These are phyloP conservation scores for Guadua angustifolia DNA, from an alignment of 176 grass and related monocot species.

Conservation along the genomic window DNA sequence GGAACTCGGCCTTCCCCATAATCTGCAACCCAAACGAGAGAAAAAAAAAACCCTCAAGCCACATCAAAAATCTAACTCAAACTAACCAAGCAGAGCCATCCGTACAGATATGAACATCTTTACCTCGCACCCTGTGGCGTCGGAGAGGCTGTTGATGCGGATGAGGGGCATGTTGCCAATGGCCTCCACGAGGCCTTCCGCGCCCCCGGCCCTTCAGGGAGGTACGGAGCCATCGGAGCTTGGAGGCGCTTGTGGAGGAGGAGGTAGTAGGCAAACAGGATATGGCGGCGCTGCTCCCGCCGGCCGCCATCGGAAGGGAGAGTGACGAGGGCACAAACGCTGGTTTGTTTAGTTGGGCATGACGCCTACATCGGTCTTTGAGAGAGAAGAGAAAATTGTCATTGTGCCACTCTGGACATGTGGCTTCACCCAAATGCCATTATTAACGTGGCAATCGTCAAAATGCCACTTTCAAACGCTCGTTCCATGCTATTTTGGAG, in stretches of 20 bases:
- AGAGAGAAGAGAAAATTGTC: too few species aligned
- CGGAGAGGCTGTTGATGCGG: conserved; percentile 95
- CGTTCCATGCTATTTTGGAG: too few species aligned
- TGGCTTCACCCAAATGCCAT: too few species aligned
- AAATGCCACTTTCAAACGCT: too few species aligned
- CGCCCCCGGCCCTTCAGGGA: conserved; percentile 27
- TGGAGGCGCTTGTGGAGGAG: conserved; percentile 33
- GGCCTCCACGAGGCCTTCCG: conserved; percentile 67
- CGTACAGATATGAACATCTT: not conserved
- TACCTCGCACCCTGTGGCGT: conserved; percentile 92
- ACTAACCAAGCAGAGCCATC: not conserved
- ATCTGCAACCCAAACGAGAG: conserved; percentile 65
- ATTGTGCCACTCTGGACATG: too few species aligned
- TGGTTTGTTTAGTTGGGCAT: too few species aligned
- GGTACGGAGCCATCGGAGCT: conserved; percentile 23
- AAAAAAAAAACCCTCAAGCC: conserved; percentile 6
- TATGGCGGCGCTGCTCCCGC: conserved; percentile 44
- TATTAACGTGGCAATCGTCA: too few species aligned
- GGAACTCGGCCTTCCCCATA: conserved; percentile 94
- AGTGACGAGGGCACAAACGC: too few species aligned
- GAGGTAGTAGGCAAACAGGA: conserved; percentile 62
- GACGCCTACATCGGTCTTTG: too few species aligned
- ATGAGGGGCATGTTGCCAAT: conserved; percentile 88
- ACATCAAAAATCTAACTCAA: conserved; percentile 12
- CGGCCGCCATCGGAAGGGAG: conserved; percentile 48